phyloP scores from a whole-genome alignment of 1,139 yeast genomes.

The Torulaspora pretoriensis region DNA sequence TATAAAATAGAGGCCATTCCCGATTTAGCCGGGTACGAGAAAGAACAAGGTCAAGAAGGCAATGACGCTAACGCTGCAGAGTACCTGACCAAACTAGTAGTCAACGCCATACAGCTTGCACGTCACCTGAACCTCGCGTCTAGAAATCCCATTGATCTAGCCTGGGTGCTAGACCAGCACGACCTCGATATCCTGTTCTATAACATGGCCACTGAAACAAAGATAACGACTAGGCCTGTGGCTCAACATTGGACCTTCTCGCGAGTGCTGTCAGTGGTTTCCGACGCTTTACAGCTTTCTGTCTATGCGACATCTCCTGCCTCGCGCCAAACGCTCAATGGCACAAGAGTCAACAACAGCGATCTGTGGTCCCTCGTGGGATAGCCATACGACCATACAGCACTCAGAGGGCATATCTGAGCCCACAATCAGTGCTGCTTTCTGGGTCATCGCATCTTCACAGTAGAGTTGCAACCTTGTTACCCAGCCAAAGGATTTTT shows the following conservation, averaged over 20 bases:
- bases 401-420: not conserved
- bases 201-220: slow-evolving; percentile 14
- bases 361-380: slow-evolving; percentile 17
- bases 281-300: slow-evolving; percentile 12
- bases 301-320: slow-evolving; percentile 15
- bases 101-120: slow-evolving; percentile 20
- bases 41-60: slow-evolving; percentile 5
- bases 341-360: slow-evolving; percentile 12
- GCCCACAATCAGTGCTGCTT: not conserved
- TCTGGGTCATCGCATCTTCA: not conserved
- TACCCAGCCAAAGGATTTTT: slow-evolving; percentile 10
- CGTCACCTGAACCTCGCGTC: slow-evolving; percentile 19
- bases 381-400: slow-evolving; percentile 1
- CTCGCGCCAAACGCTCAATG: slow-evolving; percentile 13
- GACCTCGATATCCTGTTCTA: slow-evolving; percentile 29
- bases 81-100: slow-evolving; percentile 18
- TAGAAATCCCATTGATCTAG: slow-evolving; percentile 15
- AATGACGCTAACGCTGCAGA: slow-evolving; percentile 14
- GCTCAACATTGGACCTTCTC: slow-evolving; percentile 11
- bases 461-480: not conserved
- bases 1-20: slow-evolving; percentile 6
- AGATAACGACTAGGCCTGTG: slow-evolving; percentile 14
- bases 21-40: not conserved
- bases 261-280: slow-evolving; percentile 10
- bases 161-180: slow-evolving; percentile 20